These are phyloP conservation scores for Perkinsus chesapeaki DNA, from an alignment of 169 alveolate genomes.

Conservation along the genomic window DNA sequence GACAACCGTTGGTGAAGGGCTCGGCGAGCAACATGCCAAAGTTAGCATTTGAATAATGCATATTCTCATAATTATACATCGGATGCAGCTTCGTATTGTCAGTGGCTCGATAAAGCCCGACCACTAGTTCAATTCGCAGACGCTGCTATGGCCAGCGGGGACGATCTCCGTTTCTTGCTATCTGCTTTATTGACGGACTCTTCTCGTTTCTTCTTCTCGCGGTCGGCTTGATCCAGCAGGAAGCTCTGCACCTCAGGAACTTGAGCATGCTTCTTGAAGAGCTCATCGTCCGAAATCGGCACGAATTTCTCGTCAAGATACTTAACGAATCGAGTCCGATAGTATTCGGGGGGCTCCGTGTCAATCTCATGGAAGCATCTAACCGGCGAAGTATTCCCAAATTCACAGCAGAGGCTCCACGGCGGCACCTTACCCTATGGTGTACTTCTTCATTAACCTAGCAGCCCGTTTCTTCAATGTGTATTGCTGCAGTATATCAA, in stretches of 20 bases:
- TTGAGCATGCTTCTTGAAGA: neutral
- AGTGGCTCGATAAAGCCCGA: too few species aligned
- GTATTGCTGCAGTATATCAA: neutral
- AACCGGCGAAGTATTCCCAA: neutral
- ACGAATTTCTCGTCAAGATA: neutral
- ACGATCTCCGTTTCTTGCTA: neutral
- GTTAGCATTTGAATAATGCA: too few species aligned
- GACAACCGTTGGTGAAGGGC: too few species aligned
- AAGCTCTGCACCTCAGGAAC: neutral
- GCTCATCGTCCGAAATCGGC: neutral
- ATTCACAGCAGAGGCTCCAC: neutral
- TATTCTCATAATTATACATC: too few species aligned
- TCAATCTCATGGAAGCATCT: constrained; percentile 3
- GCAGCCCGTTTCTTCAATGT: neutral
- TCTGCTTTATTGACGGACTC: neutral
- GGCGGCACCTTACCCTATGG: neutral
- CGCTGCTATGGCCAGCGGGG: neutral
- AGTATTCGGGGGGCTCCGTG: neutral
- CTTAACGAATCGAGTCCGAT: neutral
- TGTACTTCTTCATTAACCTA: neutral
- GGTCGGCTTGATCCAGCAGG: neutral
- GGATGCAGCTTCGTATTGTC: too few species aligned
- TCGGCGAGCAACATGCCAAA: too few species aligned
- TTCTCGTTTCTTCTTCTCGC: neutral
- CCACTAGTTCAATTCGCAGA: neutral